Evolutionary conservation across 306 rosid genomes (phyloP).

Genomic region (Myrica gale): DNA sequence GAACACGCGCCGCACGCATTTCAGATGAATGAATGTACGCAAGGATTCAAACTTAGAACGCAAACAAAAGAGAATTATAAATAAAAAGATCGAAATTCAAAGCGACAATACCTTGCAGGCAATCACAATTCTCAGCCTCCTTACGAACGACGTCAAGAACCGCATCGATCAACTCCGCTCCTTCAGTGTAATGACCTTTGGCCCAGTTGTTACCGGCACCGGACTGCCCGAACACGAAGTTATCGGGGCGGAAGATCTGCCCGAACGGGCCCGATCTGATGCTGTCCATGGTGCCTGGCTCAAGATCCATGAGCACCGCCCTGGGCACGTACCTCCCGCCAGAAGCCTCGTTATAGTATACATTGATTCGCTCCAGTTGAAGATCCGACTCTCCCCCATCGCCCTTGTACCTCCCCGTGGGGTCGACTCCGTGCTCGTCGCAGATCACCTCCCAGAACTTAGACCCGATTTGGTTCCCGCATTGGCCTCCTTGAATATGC

Average conservation of each 20-base stretch:
- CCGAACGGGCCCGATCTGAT: constrained; percentile 93
- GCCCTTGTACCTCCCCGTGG: constrained; percentile 63
- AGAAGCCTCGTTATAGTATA: constrained; percentile 85
- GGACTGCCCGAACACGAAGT: constrained; percentile 88
- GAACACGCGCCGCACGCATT: background rate
- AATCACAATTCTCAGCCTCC: constrained; percentile 91
- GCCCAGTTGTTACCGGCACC: constrained; percentile 97
- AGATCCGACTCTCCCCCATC: constrained; percentile 45
- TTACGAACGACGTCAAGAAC: constrained; percentile 92
- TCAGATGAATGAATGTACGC: background rate
- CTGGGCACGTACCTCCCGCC: constrained; percentile 90
- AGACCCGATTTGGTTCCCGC: constrained; percentile 96
- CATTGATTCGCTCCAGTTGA: constrained; percentile 84
- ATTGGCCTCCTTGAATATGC: constrained; percentile 91
- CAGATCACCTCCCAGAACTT: constrained; percentile 95
- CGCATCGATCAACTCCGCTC: constrained; percentile 85
- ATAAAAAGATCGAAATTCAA: background rate
- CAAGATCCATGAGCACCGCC: constrained; percentile 94
- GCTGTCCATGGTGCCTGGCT: constrained; percentile 94
- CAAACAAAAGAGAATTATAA: background rate
- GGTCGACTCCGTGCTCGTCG: constrained; percentile 87
- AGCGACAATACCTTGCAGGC: constrained; percentile 65
- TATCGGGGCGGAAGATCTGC: constrained; percentile 87
- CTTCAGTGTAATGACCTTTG: constrained; percentile 90
- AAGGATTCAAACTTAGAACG: background rate